Conservation (phyloP, 2,329 filamentous ascomycete genomes). For the Neofusicoccum sp. region DNA sequence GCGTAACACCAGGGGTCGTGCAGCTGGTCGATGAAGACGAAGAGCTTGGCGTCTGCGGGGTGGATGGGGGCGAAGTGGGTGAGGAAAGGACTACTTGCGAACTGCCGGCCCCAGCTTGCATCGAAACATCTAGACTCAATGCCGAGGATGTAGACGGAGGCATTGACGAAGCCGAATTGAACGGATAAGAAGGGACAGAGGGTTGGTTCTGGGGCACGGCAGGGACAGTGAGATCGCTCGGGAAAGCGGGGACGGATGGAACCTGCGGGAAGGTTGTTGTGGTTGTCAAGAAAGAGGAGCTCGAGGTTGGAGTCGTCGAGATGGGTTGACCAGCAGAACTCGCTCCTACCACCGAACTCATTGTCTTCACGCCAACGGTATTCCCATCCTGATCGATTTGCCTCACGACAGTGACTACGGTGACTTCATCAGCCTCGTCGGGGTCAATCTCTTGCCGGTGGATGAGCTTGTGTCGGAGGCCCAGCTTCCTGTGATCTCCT, state of each 20-base stretch:
- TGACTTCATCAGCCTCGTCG: conserved; percentile 5
- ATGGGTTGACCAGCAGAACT: conserved; percentile 11
- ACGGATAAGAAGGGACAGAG: conserved; percentile 36
- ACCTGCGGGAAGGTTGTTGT: conserved; percentile 28
- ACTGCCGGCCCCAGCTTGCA: conserved; percentile 16
- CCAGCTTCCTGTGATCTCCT: conserved; percentile 29
- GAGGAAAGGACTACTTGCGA: conserved; percentile 20
- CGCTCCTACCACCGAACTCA: conserved; percentile 4
- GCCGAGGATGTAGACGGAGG: conserved; percentile 8
- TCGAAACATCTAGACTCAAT: neutral
- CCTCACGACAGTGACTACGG: conserved; percentile 18
- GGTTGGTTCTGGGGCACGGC: conserved; percentile 21
- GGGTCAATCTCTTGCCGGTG: conserved; percentile 32
- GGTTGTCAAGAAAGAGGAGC: neutral
- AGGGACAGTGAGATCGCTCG: conserved; percentile 31
- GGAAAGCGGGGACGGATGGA: conserved; percentile 39
- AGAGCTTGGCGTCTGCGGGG: conserved; percentile 11
- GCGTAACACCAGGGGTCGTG: neutral
- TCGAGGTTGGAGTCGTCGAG: conserved; percentile 15
- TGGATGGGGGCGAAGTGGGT: conserved; percentile 25
- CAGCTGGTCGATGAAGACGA: neutral
- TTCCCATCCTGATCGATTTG: conserved; percentile 20
- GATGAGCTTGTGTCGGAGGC: conserved; percentile 35
- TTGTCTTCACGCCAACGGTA: conserved; percentile 20
- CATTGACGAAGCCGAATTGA: conserved; percentile 22